A percentile compares a stretch with the other conserved stretches of the same genome.
phyloP scores from a whole-genome alignment of 169 alveolate genomes.

The Eimeria mitis region DNA sequence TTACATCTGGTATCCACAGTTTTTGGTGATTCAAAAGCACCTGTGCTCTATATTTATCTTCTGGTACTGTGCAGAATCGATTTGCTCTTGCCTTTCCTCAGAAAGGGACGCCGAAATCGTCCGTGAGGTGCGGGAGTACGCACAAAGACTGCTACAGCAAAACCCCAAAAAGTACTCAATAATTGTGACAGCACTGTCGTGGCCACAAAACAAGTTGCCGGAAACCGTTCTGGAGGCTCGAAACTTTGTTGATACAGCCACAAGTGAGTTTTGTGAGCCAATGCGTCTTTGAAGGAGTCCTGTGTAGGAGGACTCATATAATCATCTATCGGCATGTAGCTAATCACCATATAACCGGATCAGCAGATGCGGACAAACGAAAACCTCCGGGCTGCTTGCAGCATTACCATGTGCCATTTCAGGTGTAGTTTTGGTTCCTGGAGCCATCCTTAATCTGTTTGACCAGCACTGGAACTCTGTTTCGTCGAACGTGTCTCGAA shows the following conservation, averaged over 20 bases:
- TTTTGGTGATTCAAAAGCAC: background rate
- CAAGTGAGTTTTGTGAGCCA: background rate
- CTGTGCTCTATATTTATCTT: background rate
- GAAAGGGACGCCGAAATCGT: slow-evolving; percentile 8
- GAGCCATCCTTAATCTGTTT: slow-evolving; percentile 23
- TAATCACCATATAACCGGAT: background rate
- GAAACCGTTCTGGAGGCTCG: slow-evolving; percentile 6
- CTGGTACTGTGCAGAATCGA: background rate
- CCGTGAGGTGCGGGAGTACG: slow-evolving; percentile 8
- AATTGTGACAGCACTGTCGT: background rate
- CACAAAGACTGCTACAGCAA: slow-evolving; percentile 10
- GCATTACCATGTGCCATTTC: background rate
- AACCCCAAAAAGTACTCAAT: background rate
- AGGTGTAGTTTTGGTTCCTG: slow-evolving; percentile 65
- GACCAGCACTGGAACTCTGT: slow-evolving; percentile 22
- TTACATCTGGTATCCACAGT: background rate
- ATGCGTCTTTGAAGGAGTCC: background rate
- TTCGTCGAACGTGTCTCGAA: slow-evolving; percentile 26
- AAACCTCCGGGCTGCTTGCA: background rate
- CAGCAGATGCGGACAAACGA: background rate
- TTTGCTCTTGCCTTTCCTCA: background rate
- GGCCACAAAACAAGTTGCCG: slow-evolving; percentile 56
- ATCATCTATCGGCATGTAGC: background rate
- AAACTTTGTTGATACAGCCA: slow-evolving; percentile 35
- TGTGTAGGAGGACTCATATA: background rate